Evolutionary conservation across 441 rosid genomes (phyloP), one percentile per base, ranked within the genome.

Genomic region (Jatropha podagrica): DNA sequence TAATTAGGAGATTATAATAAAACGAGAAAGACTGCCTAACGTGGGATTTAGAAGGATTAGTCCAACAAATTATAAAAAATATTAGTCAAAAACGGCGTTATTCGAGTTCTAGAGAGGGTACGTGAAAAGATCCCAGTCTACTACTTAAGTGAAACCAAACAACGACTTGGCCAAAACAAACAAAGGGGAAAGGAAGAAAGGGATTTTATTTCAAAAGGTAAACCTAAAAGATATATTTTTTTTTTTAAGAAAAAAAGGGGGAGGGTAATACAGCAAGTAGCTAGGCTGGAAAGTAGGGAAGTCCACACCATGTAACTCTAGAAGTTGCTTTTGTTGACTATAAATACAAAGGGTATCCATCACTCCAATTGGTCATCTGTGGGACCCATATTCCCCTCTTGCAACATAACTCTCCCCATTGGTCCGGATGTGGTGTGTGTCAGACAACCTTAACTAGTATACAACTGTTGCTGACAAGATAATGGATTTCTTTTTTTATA

Each of bases 261-360:
- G 1, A 4, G 0, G 5, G 44, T 2, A 64, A n/a, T 18, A 10
- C 17, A 48, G 68, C 6, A 23, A 1, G 0, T 2, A 59, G 74
- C 20, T 26, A 23, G 62, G 71, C 71, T 27, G 74, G 42, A 13
- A 69, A 55, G 72, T 7, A 71, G 26, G 52, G 62, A 38, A 59
- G 69, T 44, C 44, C 46, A 26, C 61, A 17, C 42, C 62, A 26
- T 55, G 18, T 64, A 63, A 62, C 9, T 42, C 18, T 40, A 49
- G 76, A 69, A 84, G 86, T 60, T 80, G 88, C 78, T 77, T 81
- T 83, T 84, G 82, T 82, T 83, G 91, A 88, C 86, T 65, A 61
- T 4, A 32, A 32, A 2, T 0, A 8, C 9, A 42, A 5, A 17
- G 18, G 14, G 9, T 4, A 6, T 38, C 17, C 72, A 58, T 13